Base-by-base conservation (phyloP, 23 red algal genomes). In the Gracilariopsis chorda region DNA sequence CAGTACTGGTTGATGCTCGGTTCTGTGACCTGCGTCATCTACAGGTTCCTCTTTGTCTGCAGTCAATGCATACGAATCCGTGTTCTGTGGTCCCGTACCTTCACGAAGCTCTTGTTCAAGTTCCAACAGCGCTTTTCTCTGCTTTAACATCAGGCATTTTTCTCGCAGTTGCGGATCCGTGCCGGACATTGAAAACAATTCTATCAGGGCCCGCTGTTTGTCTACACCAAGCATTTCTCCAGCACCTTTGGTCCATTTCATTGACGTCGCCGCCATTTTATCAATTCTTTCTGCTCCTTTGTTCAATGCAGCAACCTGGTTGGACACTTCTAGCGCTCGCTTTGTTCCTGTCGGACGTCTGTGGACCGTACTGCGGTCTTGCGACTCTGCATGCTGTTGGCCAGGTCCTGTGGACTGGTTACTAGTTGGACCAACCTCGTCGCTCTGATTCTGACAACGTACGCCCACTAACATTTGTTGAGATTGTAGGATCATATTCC, bases 261-360 rank as follows among this genome's bases (percentile, higher is more conserved):
- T 24, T 8, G 78, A 83, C 8, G 78, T 51, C 0, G 21, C 45
- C 0, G 51, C 47, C 0, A 83, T 83, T 28, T 61, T 60, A 0
- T 83, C 78, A 61, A 83, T 83, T 3, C 51, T 51, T 16, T 60
- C 78, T 0, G 51, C 78, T n/a, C 78, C 52, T 83, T 60, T 58
- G 47, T 83, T 27, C 48, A 83, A 61, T 28, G 48, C 78, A 23
- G 27, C 28, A 24, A 83, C 51, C 24, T 83, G 53, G 13, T 53
- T 5, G 28, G 7, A 19, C 27, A 1, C 61, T 60, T 83, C 78
- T 16, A 83, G 16, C 0, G 51, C 78, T 42, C 1, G 43, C 35
- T 83, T 64, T 25, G 48, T 83, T 80, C 76, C 76, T 25, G 55
- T 68, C 13, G 61, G 61, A 8, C 56, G 21, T 21, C n/a, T 14